Evolutionary conservation across 106 monocot species (phyloP).

Genomic region (Dendrobium huoshanense): DNA sequence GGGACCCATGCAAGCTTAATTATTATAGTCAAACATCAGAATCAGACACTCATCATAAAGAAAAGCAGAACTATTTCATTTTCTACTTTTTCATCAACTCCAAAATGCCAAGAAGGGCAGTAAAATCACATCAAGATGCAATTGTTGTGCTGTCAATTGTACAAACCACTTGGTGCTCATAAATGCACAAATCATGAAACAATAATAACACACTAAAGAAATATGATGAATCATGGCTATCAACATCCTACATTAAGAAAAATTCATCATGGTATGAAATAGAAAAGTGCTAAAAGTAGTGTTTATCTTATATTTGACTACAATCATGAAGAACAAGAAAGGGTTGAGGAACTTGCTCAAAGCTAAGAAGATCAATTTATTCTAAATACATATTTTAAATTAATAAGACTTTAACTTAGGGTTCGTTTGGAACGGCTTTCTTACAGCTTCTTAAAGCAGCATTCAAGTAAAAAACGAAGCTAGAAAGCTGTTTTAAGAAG

Average conservation of each 20-base stretch:
- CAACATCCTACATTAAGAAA: background rate
- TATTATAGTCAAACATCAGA: conserved; percentile 7
- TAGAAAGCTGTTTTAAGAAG: too few species aligned
- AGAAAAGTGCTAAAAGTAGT: background rate
- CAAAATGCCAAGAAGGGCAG: background rate
- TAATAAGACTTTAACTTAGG: background rate
- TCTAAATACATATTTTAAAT: background rate
- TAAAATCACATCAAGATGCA: conserved; percentile 1
- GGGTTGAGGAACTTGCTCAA: background rate
- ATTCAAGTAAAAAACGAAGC: too few species aligned
- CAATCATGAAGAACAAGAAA: background rate
- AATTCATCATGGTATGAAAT: background rate
- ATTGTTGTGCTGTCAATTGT: background rate
- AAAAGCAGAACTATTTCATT: conserved; percentile 15
- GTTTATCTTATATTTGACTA: background rate
- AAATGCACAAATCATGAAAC: background rate
- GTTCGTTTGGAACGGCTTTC: too few species aligned
- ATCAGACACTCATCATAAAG: conserved; percentile 10
- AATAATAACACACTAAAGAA: background rate
- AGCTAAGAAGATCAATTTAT: background rate
- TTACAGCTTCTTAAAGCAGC: too few species aligned
- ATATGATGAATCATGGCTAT: background rate
- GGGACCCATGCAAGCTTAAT: conserved; percentile 10
- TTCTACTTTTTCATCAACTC: conserved; percentile 5
- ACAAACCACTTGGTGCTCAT: background rate